phyloP scores from a whole-genome alignment of 2,329 filamentous ascomycete species.

The Fusarium transvaalense region DNA sequence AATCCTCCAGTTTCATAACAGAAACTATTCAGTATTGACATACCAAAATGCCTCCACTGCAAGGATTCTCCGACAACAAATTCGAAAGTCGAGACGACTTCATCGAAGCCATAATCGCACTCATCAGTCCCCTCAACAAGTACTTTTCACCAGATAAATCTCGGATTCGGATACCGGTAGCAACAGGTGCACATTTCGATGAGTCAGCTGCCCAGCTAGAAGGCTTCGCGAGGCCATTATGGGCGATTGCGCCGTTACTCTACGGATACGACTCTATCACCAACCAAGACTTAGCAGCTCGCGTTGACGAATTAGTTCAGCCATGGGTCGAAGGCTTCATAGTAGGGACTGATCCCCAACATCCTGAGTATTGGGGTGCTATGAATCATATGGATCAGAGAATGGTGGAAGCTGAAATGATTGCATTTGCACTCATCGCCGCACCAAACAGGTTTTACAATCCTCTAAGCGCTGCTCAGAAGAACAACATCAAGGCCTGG shows the following conservation, averaged over 20 bases:
- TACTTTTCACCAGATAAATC: slow-evolving; percentile 54
- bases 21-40: not conserved
- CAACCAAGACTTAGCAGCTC: not conserved
- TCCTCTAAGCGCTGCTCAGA: slow-evolving; percentile 47
- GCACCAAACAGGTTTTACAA: slow-evolving; percentile 56
- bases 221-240: slow-evolving; percentile 58
- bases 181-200: slow-evolving; percentile 58
- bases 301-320: slow-evolving; percentile 25
- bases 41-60: slow-evolving; percentile 52
- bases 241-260: slow-evolving; percentile 55
- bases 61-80: slow-evolving; percentile 58
- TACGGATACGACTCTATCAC: slow-evolving; percentile 53
- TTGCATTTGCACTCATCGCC: slow-evolving; percentile 61
- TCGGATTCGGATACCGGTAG: slow-evolving; percentile 54
- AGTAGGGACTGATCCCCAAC: slow-evolving; percentile 52
- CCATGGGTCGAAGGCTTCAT: slow-evolving; percentile 52
- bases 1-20: no score
- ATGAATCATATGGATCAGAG: slow-evolving; percentile 62
- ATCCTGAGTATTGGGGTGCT: slow-evolving; percentile 61
- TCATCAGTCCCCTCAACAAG: slow-evolving; percentile 51
- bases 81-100: slow-evolving; percentile 54
- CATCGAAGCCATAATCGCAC: slow-evolving; percentile 50
- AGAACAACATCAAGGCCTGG: slow-evolving; percentile 57
- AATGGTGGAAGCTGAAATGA: slow-evolving; percentile 67
- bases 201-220: slow-evolving; percentile 61